phyloP scores from a whole-genome alignment of 257 asterid species.

The Ehretia macrophylla region DNA sequence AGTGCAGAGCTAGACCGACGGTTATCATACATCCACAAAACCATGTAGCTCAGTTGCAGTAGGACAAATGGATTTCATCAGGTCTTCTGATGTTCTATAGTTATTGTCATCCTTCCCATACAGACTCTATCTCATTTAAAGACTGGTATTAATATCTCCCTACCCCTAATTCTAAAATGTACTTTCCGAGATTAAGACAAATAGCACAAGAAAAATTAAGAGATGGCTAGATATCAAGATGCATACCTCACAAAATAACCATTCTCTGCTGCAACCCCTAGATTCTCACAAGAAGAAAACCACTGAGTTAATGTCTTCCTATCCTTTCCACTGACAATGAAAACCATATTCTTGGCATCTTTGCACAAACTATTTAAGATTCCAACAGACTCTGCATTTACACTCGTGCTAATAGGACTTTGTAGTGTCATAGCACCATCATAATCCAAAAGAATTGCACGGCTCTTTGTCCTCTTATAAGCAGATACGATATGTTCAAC shows the following conservation, averaged over 20 bases:
- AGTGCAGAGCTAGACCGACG: no score
- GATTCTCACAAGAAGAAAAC: constrained; percentile 58
- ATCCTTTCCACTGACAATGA: constrained; percentile 72
- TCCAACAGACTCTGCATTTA: constrained; percentile 54
- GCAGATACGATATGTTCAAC: constrained; percentile 90
- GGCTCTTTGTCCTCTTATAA: constrained; percentile 65
- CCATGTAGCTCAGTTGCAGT: no score
- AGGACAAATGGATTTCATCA: no score
- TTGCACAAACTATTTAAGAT: constrained; percentile 58
- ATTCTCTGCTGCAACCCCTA: constrained; percentile 80
- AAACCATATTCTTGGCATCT: constrained; percentile 61
- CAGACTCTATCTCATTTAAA: no score
- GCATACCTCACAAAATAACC: constrained; percentile 69
- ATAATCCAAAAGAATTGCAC: constrained; percentile 78
- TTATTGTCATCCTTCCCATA: no score
- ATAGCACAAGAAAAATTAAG: no score
- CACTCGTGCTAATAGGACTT: constrained; percentile 38
- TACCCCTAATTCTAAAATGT: no score
- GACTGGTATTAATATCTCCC: no score
- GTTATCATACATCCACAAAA: no score
- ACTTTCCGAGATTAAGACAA: no score
- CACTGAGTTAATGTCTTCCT: constrained; percentile 50
- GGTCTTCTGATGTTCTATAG: no score
- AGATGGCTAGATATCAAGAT: neutral
- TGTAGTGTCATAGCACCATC: constrained; percentile 65